These are phyloP conservation scores for Fraxinus pennsylvanica DNA, from an alignment of 257 asterid genomes.

Conservation along the genomic window DNA sequence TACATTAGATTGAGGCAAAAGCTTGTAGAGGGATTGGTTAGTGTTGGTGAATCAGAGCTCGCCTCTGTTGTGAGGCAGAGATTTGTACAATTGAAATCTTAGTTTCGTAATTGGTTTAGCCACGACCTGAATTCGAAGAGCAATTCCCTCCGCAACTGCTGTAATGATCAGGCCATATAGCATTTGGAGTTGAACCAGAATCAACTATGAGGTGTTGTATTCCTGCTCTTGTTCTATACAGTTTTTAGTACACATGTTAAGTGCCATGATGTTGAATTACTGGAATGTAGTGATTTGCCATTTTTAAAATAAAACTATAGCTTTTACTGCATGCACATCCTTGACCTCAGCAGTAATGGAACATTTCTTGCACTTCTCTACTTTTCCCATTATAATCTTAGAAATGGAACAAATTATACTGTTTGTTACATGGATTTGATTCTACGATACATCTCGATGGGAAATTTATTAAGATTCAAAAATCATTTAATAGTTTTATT, in stretches of 20 bases:
- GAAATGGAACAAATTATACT: too few relatives aligned
- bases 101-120: conserved; percentile 8
- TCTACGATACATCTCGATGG: too few relatives aligned
- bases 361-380: too few relatives aligned
- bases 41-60: conserved; percentile 59
- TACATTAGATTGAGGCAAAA: conserved; percentile 46
- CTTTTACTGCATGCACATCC: too few relatives aligned
- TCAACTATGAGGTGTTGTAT: not conserved
- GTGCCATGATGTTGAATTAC: not conserved
- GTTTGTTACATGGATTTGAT: too few relatives aligned
- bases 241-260: not conserved
- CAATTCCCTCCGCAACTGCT: not conserved
- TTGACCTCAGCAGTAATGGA: too few relatives aligned
- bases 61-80: conserved; percentile 64
- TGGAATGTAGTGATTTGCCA: not conserved
- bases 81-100: conserved; percentile 57
- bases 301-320: too few relatives aligned
- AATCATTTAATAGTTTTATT: too few relatives aligned
- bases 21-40: conserved; percentile 65
- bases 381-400: too few relatives aligned
- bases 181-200: not conserved
- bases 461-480: too few relatives aligned
- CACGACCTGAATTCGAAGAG: not conserved
- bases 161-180: not conserved
- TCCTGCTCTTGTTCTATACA: not conserved